A percentile compares a stretch with the other conserved stretches of the same genome.
These are phyloP conservation scores for Naumovozyma baii DNA, from an alignment of 805 yeast species.

Conservation along the genomic window DNA sequence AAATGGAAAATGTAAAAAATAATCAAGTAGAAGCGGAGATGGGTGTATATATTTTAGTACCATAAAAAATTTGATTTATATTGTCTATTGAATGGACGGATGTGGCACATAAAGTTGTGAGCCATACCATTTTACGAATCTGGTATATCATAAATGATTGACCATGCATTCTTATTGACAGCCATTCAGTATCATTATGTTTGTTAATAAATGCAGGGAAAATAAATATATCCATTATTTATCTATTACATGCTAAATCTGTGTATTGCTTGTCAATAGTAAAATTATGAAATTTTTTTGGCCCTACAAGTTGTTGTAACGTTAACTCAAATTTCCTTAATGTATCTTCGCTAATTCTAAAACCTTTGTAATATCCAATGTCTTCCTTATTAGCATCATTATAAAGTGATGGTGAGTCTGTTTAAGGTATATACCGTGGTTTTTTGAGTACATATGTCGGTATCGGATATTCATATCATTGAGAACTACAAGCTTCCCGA, in stretches of 20 bases:
- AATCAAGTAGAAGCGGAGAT: conserved; percentile 89
- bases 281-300: conserved; percentile 80
- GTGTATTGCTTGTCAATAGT: conserved; percentile 58
- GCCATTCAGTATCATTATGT: conserved; percentile 46
- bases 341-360: neutral
- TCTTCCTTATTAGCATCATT: no score
- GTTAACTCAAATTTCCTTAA: neutral
- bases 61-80: conserved; percentile 58
- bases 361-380: neutral
- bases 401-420: no score
- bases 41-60: conserved; percentile 61
- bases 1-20: conserved; percentile 72
- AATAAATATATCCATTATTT: conserved; percentile 62
- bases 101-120: conserved; percentile 51
- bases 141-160: conserved; percentile 94
- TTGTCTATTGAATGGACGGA: conserved; percentile 63
- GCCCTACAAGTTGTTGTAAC: conserved; percentile 47
- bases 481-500: conserved; percentile 82
- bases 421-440: no score
- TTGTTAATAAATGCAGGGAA: conserved; percentile 63
- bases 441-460: conserved; percentile 68
- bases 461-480: conserved; percentile 81
- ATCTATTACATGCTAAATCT: conserved; percentile 69
- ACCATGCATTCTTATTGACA: conserved; percentile 82
- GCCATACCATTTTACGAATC: conserved; percentile 87